Conservation (phyloP, 2,329 filamentous ascomycete species). For the Microcera coccophila region DNA sequence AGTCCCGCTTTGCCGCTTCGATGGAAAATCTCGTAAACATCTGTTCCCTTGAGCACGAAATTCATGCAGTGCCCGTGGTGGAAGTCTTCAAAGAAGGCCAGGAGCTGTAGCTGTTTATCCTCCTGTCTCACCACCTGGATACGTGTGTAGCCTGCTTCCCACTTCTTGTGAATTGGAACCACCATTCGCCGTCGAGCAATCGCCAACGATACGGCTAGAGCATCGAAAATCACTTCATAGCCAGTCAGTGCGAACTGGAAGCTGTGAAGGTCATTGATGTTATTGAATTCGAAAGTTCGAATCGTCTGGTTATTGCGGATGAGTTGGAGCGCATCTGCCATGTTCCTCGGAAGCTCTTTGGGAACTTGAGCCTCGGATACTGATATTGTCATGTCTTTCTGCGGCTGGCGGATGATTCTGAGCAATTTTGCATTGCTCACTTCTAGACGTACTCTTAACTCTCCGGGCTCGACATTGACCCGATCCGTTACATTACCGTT, state of each 20-base stretch:
- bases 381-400: conserved; percentile 73
- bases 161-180: conserved; percentile 90
- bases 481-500: conserved; percentile 78
- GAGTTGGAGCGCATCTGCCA: conserved; percentile 61
- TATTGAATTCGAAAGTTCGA: conserved; percentile 67
- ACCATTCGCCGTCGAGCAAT: conserved; percentile 85
- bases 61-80: conserved; percentile 84
- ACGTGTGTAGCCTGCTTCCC: conserved; percentile 77
- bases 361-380: conserved; percentile 64
- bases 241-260: conserved; percentile 80
- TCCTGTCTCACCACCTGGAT: conserved; percentile 71
- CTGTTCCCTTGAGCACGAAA: conserved; percentile 78
- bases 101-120: conserved; percentile 70
- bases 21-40: conserved; percentile 69
- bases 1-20: conserved; percentile 65
- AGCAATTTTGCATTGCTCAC: conserved; percentile 59
- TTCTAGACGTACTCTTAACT: conserved; percentile 64
- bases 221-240: conserved; percentile 71
- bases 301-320: conserved; percentile 59
- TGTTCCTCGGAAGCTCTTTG: conserved; percentile 58
- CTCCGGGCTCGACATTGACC: conserved; percentile 75
- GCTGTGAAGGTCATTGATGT: conserved; percentile 64
- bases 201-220: conserved; percentile 67
- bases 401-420: conserved; percentile 66
- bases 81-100: conserved; percentile 87